phyloP scores from a whole-genome alignment of 192 early-diverging fungal species.

The Coemansia sp. region DNA sequence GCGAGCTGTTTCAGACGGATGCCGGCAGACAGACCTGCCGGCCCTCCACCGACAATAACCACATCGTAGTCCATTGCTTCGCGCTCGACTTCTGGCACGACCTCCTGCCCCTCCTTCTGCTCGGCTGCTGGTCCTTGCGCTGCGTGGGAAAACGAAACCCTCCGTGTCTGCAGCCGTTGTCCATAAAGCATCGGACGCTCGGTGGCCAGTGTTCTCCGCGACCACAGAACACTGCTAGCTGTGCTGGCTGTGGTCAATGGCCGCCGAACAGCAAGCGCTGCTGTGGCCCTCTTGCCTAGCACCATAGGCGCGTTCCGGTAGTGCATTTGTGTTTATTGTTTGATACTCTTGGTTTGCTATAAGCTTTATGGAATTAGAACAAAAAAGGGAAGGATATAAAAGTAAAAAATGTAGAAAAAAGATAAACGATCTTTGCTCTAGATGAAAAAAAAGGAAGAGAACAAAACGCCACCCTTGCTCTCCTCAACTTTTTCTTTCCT shows the following conservation, averaged over 20 bases:
- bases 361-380: background rate
- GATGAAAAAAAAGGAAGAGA: too few species aligned
- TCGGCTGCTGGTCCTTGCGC: background rate
- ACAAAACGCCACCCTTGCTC: too few species aligned
- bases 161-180: background rate
- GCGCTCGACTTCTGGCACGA: conserved; percentile 22
- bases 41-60: conserved; percentile 93
- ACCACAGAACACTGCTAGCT: background rate
- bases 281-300: background rate
- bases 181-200: background rate
- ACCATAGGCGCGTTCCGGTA: background rate
- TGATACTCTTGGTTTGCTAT: background rate
- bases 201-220: background rate
- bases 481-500: too few species aligned
- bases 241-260: background rate
- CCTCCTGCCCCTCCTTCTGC: background rate
- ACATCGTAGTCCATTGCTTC: conserved; percentile 91
- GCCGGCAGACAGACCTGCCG: conserved; percentile 91
- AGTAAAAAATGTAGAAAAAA: background rate
- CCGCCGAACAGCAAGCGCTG: background rate
- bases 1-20: conserved; percentile 94
- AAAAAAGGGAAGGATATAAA: conserved; percentile 2
- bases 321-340: background rate
- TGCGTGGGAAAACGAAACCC: background rate
- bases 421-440: too few species aligned